phyloP scores from a whole-genome alignment of 345 rosid genomes.

The Ricinus communis region DNA sequence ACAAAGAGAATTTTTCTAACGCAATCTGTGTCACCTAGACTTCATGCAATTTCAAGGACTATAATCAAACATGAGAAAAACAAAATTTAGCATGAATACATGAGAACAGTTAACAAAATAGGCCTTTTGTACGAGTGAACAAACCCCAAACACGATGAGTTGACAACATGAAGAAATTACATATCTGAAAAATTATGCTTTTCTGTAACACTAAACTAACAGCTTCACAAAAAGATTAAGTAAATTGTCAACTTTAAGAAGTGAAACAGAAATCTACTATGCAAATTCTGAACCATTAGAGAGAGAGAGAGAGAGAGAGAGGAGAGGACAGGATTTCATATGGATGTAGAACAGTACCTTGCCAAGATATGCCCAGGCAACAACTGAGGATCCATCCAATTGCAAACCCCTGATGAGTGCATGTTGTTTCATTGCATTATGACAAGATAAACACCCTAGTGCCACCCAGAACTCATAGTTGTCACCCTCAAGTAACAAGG shows the following conservation, averaged over 20 bases:
- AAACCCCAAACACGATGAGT: neutral
- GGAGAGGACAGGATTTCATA: neutral
- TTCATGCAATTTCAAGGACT: neutral
- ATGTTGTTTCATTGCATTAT: slow-evolving; percentile 77
- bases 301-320: no score
- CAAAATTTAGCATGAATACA: neutral
- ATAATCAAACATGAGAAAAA: neutral
- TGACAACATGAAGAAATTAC: neutral
- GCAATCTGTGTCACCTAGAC: neutral
- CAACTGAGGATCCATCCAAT: slow-evolving; percentile 75
- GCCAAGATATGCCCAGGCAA: slow-evolving; percentile 92
- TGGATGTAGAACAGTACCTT: slow-evolving; percentile 53
- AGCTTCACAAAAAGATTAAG: neutral
- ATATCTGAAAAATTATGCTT: neutral
- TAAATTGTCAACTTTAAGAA: neutral
- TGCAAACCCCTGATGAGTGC: slow-evolving; percentile 86
- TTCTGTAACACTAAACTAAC: neutral
- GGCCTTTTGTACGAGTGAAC: neutral
- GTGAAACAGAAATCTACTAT: neutral
- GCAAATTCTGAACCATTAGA: neutral
- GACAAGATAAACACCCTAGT: slow-evolving; percentile 71
- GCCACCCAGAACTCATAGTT: slow-evolving; percentile 85
- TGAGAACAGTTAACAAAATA: neutral
- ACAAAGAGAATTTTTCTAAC: no score
- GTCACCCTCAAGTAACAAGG: slow-evolving; percentile 76